Base-by-base conservation (phyloP, 805 yeast genomes). In the Candida awuae region DNA sequence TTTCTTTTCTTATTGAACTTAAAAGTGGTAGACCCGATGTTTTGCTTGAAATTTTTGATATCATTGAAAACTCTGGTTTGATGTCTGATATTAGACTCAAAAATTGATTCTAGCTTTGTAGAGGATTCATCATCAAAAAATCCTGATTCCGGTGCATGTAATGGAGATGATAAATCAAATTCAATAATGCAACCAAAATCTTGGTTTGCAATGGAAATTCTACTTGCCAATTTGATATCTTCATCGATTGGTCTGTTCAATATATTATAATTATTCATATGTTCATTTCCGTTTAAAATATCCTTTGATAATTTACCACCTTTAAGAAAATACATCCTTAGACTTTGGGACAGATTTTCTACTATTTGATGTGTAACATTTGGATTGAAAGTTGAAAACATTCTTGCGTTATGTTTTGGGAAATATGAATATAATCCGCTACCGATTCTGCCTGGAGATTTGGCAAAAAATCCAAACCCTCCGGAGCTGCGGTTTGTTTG, bases 181-280 rank as follows among this genome's bases (percentile, higher is more conserved):
- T 80, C 86, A 30, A 77, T 76, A 43, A 65, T 65, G 32, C 78
- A 65, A 16, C 78, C 81, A n/a, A 57, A 56, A 17, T 39, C 37
- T 2, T 32, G 6, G 6, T 35, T n/a, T 19, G 53, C 34, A 38
- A 40, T 13, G 55, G 20, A 20, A 42, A 40, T 17, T 46, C 48
- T 50, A 41, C 55, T 54, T 10, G 68, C 70, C 38, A 65, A 37
- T 31, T 51, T 48, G 35, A 63, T 47, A 44, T 63, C 55, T 35
- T 53, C 39, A 19, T 49, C 49, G 28, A 61, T 67, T 4, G 13
- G n/a, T 12, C 28, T 25, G 14, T n/a, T n/a, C n/a, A n/a, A n/a
- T n/a, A n/a, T n/a, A n/a, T n/a, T n/a, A n/a, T n/a, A n/a, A n/a
- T n/a, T n/a, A n/a, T n/a, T n/a, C n/a, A n/a, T n/a, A n/a, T n/a